Evolutionary conservation across 768 basidiomycete species (phyloP).

Genomic region (Podaxis sp.): DNA sequence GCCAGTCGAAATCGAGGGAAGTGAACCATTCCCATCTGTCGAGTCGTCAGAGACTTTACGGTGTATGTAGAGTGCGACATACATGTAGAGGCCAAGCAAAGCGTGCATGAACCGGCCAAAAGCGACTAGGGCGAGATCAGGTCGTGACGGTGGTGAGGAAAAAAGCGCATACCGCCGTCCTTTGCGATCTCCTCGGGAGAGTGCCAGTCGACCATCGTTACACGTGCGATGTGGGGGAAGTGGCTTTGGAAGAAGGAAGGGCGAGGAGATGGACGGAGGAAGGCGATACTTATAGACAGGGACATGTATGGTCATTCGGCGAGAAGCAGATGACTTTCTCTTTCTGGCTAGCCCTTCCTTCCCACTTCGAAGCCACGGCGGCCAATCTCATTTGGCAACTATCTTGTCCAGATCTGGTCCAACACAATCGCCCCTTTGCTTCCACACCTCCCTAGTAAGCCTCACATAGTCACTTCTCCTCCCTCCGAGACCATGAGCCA

Average conservation of each 20-base stretch:
- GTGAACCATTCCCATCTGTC: conserved; percentile 67
- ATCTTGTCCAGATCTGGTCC: conserved; percentile 1
- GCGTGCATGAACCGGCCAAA: conserved; percentile 60
- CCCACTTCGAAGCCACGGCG: conserved; percentile 3
- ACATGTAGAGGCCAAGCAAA: conserved; percentile 61
- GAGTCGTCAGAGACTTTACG: background rate
- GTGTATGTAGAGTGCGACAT: conserved; percentile 20
- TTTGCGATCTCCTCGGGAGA: conserved; percentile 43
- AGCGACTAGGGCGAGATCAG: conserved; percentile 28
- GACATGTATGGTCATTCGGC: conserved; percentile 6
- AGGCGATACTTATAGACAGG: conserved; percentile 19
- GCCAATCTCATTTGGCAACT: conserved; percentile 5
- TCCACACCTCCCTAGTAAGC: background rate
- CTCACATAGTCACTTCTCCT: background rate
- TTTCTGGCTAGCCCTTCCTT: background rate
- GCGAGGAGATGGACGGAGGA: conserved; percentile 16
- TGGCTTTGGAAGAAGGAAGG: conserved; percentile 15
- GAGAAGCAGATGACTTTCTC: background rate
- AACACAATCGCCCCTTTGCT: background rate
- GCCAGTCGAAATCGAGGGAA: conserved; percentile 64
- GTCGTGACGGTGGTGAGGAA: background rate
- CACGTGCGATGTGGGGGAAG: background rate
- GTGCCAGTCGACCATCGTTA: conserved; percentile 57
- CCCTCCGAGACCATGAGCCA: background rate
- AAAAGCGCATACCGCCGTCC: conserved; percentile 40